Evolutionary conservation across 768 basidiomycete genomes (phyloP), one percentile per base, ranked within the genome.

Genomic region (Lactarius trivialis): DNA sequence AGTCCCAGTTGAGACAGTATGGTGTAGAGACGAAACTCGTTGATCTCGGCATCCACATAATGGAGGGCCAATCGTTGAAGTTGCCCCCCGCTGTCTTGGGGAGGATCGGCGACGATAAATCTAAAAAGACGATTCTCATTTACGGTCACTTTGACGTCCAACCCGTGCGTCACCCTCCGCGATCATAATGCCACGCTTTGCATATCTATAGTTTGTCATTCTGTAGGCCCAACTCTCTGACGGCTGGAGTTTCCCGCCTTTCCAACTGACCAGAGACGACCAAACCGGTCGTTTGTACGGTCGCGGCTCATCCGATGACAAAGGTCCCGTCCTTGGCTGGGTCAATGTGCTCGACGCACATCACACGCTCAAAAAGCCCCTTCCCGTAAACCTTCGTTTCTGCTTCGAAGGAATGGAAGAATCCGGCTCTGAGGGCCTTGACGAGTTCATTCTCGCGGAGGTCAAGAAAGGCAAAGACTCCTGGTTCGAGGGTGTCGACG

Each of bases 341-440:
- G 73, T 96, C 61, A 93, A 94, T 70, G 87, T 93, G 49, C 78
- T 97, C 50, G 86, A 96, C 68, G 93, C 91, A 59, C 93, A 96
- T 60, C 75, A 81, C 54, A 76, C 85, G 60, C 81, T 82, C 37
- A 78, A 82, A 26, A 76, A 84, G 49, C 81, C 84, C 37, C 81
- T 97, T 21, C 95, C 95, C 1, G 91, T 98, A 30, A 97, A 98
- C 72, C 74, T 98, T 59, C 83, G 85, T 66, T 86, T 91, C 78
- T 92, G 90, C 78, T 94, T 98, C 68, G 96, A 98, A 73, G 95
- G 91, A 4, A 98, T 97, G 95, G 96, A 98, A 73, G 96, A 98
- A 77, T 88, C 82, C 64, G 95, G 94, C 6, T 91, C 88, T 45
- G 90, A 91, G 68, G 93, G 94, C 1, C 80, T 98, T 14, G 94